Conservation (phyloP, 768 basidiomycete species). For the Sarcomyxa edulis region DNA sequence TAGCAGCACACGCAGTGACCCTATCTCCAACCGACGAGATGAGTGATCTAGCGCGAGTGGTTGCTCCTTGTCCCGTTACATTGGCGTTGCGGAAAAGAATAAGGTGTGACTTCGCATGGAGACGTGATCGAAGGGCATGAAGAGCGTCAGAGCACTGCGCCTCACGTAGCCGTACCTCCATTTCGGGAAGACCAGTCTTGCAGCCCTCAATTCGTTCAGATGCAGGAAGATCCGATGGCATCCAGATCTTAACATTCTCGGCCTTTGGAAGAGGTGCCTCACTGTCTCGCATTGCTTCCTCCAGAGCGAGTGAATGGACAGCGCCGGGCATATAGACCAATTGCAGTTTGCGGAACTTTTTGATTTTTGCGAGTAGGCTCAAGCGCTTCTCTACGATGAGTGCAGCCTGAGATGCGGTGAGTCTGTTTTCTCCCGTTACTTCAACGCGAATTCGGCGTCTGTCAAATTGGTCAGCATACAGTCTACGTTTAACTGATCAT, state of each 20-base stretch:
- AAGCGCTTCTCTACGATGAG: too few relatives aligned
- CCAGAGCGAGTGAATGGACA: neutral
- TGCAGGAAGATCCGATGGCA: constrained; percentile 9
- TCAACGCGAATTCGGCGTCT: too few relatives aligned
- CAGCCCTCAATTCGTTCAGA: constrained; percentile 3
- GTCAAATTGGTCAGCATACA: too few relatives aligned
- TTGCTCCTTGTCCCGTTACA: constrained; percentile 14
- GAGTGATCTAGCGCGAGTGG: constrained; percentile 14
- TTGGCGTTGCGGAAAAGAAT: too few relatives aligned
- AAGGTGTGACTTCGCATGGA: constrained; percentile 13
- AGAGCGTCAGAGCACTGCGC: constrained; percentile 16
- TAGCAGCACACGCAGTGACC: constrained; percentile 5
- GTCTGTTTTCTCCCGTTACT: too few relatives aligned
- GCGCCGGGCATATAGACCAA: neutral
- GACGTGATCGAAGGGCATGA: constrained; percentile 9
- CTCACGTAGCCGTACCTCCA: constrained; percentile 15
- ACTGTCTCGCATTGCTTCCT: too few relatives aligned
- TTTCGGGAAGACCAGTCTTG: constrained; percentile 3
- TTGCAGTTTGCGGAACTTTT: neutral
- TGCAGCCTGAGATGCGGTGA: too few relatives aligned
- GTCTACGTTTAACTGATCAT: too few relatives aligned
- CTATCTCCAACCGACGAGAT: constrained; percentile 12
- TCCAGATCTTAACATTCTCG: constrained; percentile 9
- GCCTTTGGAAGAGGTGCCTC: too few relatives aligned
- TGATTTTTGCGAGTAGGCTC: neutral